These are phyloP conservation scores for Candida corydali DNA, from an alignment of 805 yeast species.

Conservation along the genomic window DNA sequence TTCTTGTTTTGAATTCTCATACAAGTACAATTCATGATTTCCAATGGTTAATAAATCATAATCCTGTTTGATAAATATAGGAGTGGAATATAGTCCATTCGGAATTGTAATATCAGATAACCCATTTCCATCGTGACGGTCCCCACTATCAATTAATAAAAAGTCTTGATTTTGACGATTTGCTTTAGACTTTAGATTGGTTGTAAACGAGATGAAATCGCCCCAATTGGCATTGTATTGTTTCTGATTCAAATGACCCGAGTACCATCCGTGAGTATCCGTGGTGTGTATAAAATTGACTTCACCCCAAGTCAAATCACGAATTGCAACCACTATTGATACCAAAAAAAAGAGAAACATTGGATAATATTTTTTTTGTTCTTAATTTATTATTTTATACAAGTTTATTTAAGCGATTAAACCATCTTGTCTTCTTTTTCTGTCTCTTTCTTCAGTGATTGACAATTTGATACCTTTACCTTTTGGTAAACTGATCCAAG, in stretches of 20 bases:
- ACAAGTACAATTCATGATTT: slow-evolving; percentile 82
- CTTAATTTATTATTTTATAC: neutral
- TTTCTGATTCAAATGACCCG: slow-evolving; percentile 80
- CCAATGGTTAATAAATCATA: slow-evolving; percentile 84
- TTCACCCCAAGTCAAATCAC: slow-evolving; percentile 65
- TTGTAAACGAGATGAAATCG: slow-evolving; percentile 69
- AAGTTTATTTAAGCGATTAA: slow-evolving; percentile 12
- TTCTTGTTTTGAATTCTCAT: slow-evolving; percentile 63
- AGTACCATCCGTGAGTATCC: slow-evolving; percentile 96
- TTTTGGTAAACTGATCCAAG: slow-evolving; percentile 39
- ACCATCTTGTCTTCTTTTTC: slow-evolving; percentile 40
- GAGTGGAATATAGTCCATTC: slow-evolving; percentile 61
- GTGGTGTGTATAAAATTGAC: slow-evolving; percentile 90
- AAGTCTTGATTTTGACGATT: slow-evolving; percentile 53
- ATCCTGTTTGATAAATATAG: slow-evolving; percentile 58
- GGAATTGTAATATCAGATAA: slow-evolving; percentile 73
- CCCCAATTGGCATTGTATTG: slow-evolving; percentile 90
- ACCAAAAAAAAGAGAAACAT: slow-evolving; percentile 3
- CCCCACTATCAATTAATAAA: slow-evolving; percentile 82
- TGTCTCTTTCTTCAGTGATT: slow-evolving; percentile 42
- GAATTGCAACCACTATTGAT: neutral
- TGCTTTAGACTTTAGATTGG: slow-evolving; percentile 46
- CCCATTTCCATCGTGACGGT: slow-evolving; percentile 93
- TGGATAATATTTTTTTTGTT: neutral
- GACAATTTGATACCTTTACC: slow-evolving; percentile 43